Conservation (phyloP, 108 stramenopile genomes). For the Pseudonitzschia delicatissima region DNA sequence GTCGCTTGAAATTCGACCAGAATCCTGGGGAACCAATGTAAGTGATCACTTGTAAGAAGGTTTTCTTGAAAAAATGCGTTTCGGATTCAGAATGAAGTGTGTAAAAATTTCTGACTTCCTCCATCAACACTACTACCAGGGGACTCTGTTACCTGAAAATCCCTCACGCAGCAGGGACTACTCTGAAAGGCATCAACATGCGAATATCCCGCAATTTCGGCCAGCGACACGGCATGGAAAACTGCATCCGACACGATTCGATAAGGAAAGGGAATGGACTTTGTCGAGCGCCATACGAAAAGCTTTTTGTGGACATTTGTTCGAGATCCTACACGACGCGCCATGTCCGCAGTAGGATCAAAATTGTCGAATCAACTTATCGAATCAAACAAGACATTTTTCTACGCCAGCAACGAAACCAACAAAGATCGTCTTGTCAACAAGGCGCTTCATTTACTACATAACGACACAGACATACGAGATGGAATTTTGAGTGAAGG, state of each 20-base stretch:
- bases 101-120: neutral
- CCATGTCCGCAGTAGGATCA: constrained; percentile 13
- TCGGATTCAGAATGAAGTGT: no score
- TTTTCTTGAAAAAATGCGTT: no score
- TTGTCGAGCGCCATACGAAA: constrained; percentile 9
- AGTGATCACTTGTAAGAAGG: no score
- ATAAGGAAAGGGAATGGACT: constrained; percentile 10
- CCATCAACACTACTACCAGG: constrained; percentile 22
- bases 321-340: constrained; percentile 32
- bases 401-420: neutral
- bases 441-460: constrained; percentile 4
- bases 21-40: neutral
- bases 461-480: constrained; percentile 6
- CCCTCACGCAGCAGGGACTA: constrained; percentile 19
- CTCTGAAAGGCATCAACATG: constrained; percentile 18
- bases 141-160: constrained; percentile 34
- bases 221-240: neutral
- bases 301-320: constrained; percentile 36
- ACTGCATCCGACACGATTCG: constrained; percentile 33
- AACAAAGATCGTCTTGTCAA: neutral
- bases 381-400: neutral
- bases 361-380: neutral
- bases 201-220: constrained; percentile 31
- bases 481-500: constrained; percentile 28
- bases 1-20: constrained; percentile 20